Conservation (phyloP, 2,329 filamentous ascomycete genomes). For the Aspergillus pseudotamarii region DNA sequence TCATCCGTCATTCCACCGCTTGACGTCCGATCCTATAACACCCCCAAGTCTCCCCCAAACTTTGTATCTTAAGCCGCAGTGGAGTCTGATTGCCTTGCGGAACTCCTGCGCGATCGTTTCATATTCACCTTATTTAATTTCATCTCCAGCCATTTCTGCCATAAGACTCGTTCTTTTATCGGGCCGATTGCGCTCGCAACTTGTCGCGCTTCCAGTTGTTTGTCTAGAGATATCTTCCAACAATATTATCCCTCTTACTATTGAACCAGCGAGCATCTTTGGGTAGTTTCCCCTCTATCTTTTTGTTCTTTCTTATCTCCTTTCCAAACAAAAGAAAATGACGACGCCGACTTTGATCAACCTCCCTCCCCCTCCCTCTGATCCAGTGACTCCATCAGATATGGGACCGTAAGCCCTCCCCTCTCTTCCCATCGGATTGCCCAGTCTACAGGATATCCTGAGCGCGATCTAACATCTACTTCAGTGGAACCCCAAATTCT, state of each 20-base stretch:
- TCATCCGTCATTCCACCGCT: neutral
- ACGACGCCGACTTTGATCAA: slow-evolving; percentile 74
- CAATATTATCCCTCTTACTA: neutral
- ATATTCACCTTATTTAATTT: neutral
- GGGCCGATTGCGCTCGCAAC: neutral
- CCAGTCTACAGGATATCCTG: slow-evolving; percentile 10
- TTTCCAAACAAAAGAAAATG: slow-evolving; percentile 21
- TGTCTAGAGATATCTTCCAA: neutral
- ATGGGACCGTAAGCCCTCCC: slow-evolving; percentile 70
- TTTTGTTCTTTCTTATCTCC: neutral
- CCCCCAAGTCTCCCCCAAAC: neutral
- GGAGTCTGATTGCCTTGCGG: neutral
- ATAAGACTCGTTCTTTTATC: neutral
- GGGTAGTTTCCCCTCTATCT: neutral
- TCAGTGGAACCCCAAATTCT: slow-evolving; percentile 87
- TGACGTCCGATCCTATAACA: neutral
- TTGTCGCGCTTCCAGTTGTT: neutral
- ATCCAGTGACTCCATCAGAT: slow-evolving; percentile 84
- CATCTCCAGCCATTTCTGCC: neutral
- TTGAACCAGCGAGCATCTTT: neutral
- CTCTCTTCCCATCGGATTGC: slow-evolving; percentile 11
- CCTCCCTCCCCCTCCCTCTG: slow-evolving; percentile 78
- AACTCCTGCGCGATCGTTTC: neutral
- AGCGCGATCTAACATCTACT: slow-evolving; percentile 20
- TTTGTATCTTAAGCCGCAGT: neutral